These are phyloP conservation scores for Hordeum pubiflorum DNA, from an alignment of 202 grass and related monocot genomes.

Conservation along the genomic window DNA sequence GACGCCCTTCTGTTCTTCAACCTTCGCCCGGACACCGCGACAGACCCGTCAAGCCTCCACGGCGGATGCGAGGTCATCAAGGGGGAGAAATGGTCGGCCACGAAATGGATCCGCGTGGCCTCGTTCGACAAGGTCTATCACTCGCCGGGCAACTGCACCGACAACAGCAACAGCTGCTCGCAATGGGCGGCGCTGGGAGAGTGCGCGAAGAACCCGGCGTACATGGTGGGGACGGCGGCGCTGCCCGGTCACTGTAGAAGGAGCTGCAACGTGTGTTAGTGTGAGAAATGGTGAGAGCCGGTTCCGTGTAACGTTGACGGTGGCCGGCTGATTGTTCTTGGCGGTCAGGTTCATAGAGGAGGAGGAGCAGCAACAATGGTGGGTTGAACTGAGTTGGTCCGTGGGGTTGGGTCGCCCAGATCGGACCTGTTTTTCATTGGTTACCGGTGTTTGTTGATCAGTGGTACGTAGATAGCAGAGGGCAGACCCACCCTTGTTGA, in stretches of 20 bases:
- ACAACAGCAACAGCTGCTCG: slow-evolving; percentile 51
- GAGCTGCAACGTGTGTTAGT: slow-evolving; percentile 73
- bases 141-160: slow-evolving; percentile 56
- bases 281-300: too few species aligned
- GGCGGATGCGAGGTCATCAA: slow-evolving; percentile 68
- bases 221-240: slow-evolving; percentile 65
- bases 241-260: slow-evolving; percentile 59
- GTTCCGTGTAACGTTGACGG: too few species aligned
- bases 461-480: not conserved
- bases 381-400: too few species aligned
- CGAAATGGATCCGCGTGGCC: slow-evolving; percentile 82
- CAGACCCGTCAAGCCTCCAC: slow-evolving; percentile 64
- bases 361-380: too few species aligned
- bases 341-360: too few species aligned
- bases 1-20: slow-evolving; percentile 93
- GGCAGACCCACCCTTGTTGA: not conserved
- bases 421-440: not conserved
- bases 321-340: too few species aligned
- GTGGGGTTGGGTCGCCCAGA: too few species aligned
- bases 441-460: not conserved
- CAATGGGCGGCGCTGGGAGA: slow-evolving; percentile 76
- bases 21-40: slow-evolving; percentile 57
- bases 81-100: slow-evolving; percentile 89
- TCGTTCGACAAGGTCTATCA: slow-evolving; percentile 73
- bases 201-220: slow-evolving; percentile 76